Evolutionary conservation across 257 asterid species (phyloP).

Genomic region (Solanum pinnatisectum): DNA sequence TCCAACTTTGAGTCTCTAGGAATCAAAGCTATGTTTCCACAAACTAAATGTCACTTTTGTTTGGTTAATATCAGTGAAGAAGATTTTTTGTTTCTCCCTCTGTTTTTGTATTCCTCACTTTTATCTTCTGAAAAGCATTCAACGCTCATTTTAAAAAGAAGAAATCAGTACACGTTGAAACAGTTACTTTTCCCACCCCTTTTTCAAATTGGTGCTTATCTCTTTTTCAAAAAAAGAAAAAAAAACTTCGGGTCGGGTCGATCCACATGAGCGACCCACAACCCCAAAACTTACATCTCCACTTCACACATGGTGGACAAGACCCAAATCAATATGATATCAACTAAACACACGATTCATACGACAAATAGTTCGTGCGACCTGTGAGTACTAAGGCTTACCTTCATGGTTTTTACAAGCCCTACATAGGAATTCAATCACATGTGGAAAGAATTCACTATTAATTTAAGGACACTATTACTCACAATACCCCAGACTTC

Average conservation of each 20-base stretch:
- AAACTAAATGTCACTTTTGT: not conserved
- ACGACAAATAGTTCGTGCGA: not conserved
- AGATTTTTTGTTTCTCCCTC: not conserved
- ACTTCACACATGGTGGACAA: not conserved
- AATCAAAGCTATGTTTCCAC: not conserved
- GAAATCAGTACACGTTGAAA: not conserved
- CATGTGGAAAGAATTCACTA: not conserved
- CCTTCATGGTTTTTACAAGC: not conserved
- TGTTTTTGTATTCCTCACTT: not conserved
- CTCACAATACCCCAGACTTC: not conserved
- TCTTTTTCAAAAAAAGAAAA: too few species aligned
- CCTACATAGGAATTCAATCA: not conserved
- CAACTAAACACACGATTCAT: not conserved
- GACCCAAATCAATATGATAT: not conserved
- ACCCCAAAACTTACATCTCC: not conserved
- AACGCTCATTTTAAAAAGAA: not conserved
- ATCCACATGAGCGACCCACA: not conserved
- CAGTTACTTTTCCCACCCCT: not conserved
- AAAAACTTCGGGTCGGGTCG: not conserved
- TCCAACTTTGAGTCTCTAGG: too few species aligned
- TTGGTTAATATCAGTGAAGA: not conserved
- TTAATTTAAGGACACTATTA: not conserved
- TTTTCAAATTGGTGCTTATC: not conserved
- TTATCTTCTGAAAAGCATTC: not conserved
- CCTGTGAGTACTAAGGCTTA: not conserved